phyloP scores from a whole-genome alignment of 1,284 basidiomycete genomes.

The Cerrena zonata region DNA sequence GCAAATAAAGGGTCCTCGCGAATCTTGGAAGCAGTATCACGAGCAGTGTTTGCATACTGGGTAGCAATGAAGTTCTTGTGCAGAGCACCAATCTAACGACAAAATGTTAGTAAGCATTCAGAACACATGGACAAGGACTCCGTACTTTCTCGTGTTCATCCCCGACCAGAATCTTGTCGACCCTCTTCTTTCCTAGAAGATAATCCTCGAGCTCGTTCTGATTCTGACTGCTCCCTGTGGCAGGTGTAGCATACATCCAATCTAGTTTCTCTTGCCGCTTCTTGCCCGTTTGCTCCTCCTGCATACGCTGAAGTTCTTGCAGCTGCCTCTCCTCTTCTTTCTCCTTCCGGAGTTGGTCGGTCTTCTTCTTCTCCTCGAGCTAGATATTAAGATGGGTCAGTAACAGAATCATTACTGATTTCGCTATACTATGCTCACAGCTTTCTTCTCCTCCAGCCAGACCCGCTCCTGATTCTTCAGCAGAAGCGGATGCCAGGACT shows the following conservation, averaged over 20 bases:
- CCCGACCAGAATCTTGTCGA: constrained; percentile 89
- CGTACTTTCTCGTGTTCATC: constrained; percentile 84
- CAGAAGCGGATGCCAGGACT: constrained; percentile 98
- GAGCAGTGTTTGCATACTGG: constrained; percentile 86
- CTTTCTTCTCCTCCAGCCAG: constrained; percentile 97
- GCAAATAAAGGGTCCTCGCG: constrained; percentile 93
- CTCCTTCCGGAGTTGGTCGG: constrained; percentile 93
- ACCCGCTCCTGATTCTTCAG: constrained; percentile 98
- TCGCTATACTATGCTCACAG: constrained; percentile 46
- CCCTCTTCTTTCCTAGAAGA: constrained; percentile 94
- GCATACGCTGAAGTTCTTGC: constrained; percentile 90
- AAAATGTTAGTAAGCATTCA: too few species aligned
- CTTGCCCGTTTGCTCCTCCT: constrained; percentile 91
- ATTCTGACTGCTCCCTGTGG: constrained; percentile 76
- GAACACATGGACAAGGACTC: too few species aligned
- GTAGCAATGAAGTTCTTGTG: constrained; percentile 88
- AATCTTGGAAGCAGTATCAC: constrained; percentile 89
- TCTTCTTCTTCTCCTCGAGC: constrained; percentile 97
- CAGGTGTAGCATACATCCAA: constrained; percentile 98
- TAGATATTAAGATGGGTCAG: constrained; percentile 23
- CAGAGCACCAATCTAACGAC: constrained; percentile 64
- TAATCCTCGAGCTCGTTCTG: constrained; percentile 94
- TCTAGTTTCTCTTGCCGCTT: constrained; percentile 91
- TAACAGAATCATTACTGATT: constrained; percentile 6
- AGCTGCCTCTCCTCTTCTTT: constrained; percentile 95